Evolutionary conservation across 805 yeast genomes (phyloP), one percentile per base, ranked within the genome.

Genomic region (Lipomyces orientalis): DNA sequence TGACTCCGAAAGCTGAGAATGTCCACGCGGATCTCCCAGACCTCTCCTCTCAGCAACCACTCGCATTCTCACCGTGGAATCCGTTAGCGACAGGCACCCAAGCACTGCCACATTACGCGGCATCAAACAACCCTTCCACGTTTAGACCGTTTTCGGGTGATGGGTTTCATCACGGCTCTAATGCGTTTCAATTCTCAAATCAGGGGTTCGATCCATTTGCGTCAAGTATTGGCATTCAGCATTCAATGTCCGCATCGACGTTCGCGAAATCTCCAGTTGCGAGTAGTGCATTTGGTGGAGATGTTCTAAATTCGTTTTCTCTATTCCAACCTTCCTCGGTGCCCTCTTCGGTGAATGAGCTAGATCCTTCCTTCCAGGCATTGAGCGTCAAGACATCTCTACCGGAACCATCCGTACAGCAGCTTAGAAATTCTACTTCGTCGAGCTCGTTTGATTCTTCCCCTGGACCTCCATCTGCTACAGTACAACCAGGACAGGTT

Each of bases 61-160:
- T 16, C 33, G 34, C 55, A 14, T 52, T 25, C 55, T 52, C 55
- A 22, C 55, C 55, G 14, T 52, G 55, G 55, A 31, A 16, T 31
- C 55, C 55, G 9, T 10, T 31, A 52, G 33, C 29, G 34, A 22
- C 34, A 4, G 14, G 34, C 34, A 6, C 34, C 5, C 55, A 52
- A 6, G 22, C 49, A 16, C 49, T n/a, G 22, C 9, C 19, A n/a
- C 10, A 19, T 12, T 37, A 37, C 43, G 12, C 22, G n/a, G 49
- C 49, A 43, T 22, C 43, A 22, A 43, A 43, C n/a, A 43, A 43
- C n/a, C 49, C 49, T 43, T 19, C 49, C 19, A n/a, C 49, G n/a
- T 43, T 43, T 43, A n/a, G 49, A 16, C 49, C 49, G n/a, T 43
- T 43, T 43, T 43, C 49, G 5, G 49, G 22, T 43, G 49, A 43